Conservation (phyloP, 2,329 filamentous ascomycete genomes). For the Alternaria postmessia region DNA sequence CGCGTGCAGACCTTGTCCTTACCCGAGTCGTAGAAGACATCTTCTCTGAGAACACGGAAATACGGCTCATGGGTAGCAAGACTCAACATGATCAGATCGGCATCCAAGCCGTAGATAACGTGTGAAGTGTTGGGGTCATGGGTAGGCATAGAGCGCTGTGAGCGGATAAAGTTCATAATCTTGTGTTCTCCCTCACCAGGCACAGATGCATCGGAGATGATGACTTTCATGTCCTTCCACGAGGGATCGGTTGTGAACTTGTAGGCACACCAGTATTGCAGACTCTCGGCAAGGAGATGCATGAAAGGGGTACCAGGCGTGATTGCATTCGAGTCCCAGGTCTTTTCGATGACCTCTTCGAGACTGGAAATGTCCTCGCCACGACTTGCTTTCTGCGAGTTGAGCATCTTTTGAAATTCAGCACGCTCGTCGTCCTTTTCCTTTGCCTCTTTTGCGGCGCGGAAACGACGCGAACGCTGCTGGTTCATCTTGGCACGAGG, state of each 20-base stretch:
- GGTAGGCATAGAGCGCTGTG: slow-evolving; percentile 86
- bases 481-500: slow-evolving; percentile 99
- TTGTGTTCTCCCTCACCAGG: slow-evolving; percentile 99
- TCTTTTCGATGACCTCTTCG: slow-evolving; percentile 78
- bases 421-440: slow-evolving; percentile 93
- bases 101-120: slow-evolving; percentile 97
- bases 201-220: slow-evolving; percentile 97
- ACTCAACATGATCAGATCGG: slow-evolving; percentile 98
- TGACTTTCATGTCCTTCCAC: slow-evolving; percentile 91
- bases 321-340: slow-evolving; percentile 88
- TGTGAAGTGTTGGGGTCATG: slow-evolving; percentile 97
- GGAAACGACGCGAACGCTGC: slow-evolving; percentile 93
- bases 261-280: slow-evolving; percentile 97
- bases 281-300: slow-evolving; percentile 88
- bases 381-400: slow-evolving; percentile 70
- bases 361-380: slow-evolving; percentile 66
- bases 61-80: slow-evolving; percentile 97
- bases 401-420: slow-evolving; percentile 84
- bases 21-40: slow-evolving; percentile 91
- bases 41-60: slow-evolving; percentile 94
- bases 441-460: slow-evolving; percentile 90
- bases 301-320: slow-evolving; percentile 98
- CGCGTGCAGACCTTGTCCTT: slow-evolving; percentile 85
- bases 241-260: slow-evolving; percentile 96
- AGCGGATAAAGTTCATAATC: slow-evolving; percentile 98